Base-by-base conservation (phyloP, 495 filamentous ascomycete genomes). In the Letharia lupina region DNA sequence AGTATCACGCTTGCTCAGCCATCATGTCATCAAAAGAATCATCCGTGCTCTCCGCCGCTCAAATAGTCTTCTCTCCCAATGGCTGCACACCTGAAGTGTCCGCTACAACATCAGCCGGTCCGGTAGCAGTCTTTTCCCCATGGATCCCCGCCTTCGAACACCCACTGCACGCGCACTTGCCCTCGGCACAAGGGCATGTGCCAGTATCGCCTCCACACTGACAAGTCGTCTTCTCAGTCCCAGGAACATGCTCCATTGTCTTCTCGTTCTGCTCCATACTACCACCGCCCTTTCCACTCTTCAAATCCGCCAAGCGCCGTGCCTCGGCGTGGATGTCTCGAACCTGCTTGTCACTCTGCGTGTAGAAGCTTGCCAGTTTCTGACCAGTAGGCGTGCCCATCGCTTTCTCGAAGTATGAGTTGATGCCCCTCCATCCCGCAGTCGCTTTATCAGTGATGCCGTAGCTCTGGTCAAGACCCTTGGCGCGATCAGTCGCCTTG, bases 281-380 rank as follows among this genome's bases (percentile, higher is more conserved):
- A 12, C 60, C 79, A 73, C 65, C 77, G 73, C 68, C 76, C 82
- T 82, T 91, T 65, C 83, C 78, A 39, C 85, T 86, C 85, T 96
- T 96, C 66, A 98, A 71, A 70, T 96, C 87, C 13, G 92, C 92
- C 40, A 98, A 79, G 68, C 93, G 86, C 59, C 85, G 81, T 3
- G 94, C 94, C 82, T 98, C 94, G 61, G 77, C 83, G 75, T 98
- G 93, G 63, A 98, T 93, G 70, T 98, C 94, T 60, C 90, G 80
- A 15, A 96, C 89, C 80, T 96, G 91, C 77, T 91, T 90, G 74
- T 86, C 84, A 64, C 87, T 82, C 65, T 88, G 80, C 12, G 84
- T 82, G 76, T 98, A 98, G 79, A 98, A 98, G 58, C 85, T 79
- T 39, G 90, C 88, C 44, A 98, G 77, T 75, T 87, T 89, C 78